A percentile compares a stretch with the other conserved stretches of the same genome.
These are phyloP conservation scores for Angomonas desouzai DNA, from an alignment of 208 protist genomes.

Conservation along the genomic window DNA sequence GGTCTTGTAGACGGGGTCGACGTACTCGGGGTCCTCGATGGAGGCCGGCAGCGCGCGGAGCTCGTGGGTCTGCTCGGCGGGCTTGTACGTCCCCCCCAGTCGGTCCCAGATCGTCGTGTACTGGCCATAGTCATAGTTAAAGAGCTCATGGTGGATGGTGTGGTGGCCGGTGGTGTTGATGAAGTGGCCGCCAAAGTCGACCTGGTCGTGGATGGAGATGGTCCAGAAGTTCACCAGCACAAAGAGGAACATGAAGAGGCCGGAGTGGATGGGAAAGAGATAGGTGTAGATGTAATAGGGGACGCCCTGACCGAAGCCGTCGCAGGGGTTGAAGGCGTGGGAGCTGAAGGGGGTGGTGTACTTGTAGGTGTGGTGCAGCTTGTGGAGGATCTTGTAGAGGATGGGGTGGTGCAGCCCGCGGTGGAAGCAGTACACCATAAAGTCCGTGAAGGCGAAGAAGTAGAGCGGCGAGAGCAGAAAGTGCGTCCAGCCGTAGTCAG, in stretches of 20 bases:
- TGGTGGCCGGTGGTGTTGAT: conserved; percentile 88
- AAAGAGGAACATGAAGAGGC: conserved; percentile 83
- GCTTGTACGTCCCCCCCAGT: conserved; percentile 81
- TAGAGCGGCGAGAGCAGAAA: conserved; percentile 53
- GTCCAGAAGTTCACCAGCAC: conserved; percentile 94
- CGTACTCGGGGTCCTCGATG: conserved; percentile 26
- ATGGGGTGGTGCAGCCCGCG: conserved; percentile 87
- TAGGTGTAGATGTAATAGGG: conserved; percentile 93
- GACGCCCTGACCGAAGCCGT: conserved; percentile 88
- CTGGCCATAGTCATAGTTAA: conserved; percentile 94
- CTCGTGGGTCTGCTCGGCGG: conserved; percentile 71
- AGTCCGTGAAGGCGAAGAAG: conserved; percentile 93
- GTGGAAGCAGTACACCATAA: conserved; percentile 94
- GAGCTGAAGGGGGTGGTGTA: conserved; percentile 88
- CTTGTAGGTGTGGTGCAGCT: conserved; percentile 90
- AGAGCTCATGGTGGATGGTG: conserved; percentile 91
- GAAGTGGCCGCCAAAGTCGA: conserved; percentile 78
- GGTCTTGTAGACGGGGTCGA: conserved; percentile 38
- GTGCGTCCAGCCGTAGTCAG: conserved; percentile 75
- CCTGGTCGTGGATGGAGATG: conserved; percentile 93
- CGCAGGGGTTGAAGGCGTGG: conserved; percentile 92
- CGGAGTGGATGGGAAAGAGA: conserved; percentile 87
- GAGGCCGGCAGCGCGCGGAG: conserved; percentile 18
- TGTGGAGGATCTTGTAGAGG: conserved; percentile 91
- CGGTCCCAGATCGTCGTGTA: conserved; percentile 94